Evolutionary conservation across 352 stramenopile species (phyloP), one percentile per base, ranked within the genome.

Genomic region (Globisporangium sylvaticum): DNA sequence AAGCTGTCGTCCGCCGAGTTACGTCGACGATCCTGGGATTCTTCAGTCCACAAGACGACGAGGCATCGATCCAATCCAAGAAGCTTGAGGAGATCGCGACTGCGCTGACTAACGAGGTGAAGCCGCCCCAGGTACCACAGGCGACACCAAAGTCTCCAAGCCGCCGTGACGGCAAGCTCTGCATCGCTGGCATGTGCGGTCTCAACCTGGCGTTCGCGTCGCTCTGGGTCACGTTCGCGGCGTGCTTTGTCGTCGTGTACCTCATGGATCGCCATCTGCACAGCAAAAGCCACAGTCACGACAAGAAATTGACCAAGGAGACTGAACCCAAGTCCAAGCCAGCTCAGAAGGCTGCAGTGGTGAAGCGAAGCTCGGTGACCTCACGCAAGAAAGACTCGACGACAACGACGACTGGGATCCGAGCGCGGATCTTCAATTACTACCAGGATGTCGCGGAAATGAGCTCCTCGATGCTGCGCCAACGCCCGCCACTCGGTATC

Each of bases 131-230:
- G 10, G 10, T 14, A 6, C 29, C 55, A 27, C 20, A n/a, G 54
- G 18, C 6, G 53, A 44, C 20, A n/a, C 39, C 42, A 15, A 31
- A 44, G 42, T 2, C 59, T 14, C 20, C 34, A n/a, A 42, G n/a
- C 14, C 15, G 27, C 24, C 8, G 42, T 5, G 14, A 18, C 20
- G 42, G 44, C 18, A 53, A 65, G 44, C 44, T 66, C 48, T 83
- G 76, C 31, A 76, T 83, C 44, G 74, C 69, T 24, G 62, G 72
- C 0, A 39, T 83, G 9, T 83, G 74, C 42, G 72, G 76, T 3
- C 64, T 83, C 14, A 67, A 68, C 6, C 69, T 83, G 62, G 81
- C 81, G 65, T 81, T 83, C 65, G 65, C 74, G 14, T 77, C 75
- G 0, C 61, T 80, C 31, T 64, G 55, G 22, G 46, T 83, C 58